Base-by-base conservation (phyloP, 2,329 filamentous ascomycete genomes). In the Drechslerella dactyloides region DNA sequence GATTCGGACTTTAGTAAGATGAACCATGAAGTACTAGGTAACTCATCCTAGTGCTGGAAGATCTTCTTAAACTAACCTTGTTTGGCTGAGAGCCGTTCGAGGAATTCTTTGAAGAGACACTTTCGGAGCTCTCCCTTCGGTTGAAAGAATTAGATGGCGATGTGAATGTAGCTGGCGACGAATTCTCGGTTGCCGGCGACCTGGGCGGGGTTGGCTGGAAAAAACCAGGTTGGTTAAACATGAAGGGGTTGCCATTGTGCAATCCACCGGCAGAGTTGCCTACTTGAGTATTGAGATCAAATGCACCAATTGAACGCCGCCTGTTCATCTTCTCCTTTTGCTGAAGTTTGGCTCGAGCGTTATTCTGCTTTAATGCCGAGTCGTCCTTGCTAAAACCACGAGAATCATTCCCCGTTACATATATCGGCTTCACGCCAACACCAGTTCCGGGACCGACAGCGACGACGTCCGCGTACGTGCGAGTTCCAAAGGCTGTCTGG, bases 401-500 rank as follows among this genome's bases (percentile, higher is more conserved):
- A 51, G 64, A 35, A 51, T 72, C 59, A 58, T 60, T 68, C 3
- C 4, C 27, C 17, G 24, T 35, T 13, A 40, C 69, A 60, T 37
- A 58, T 19, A 73, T 21, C 55, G 60, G 56, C 19, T 74, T 76
- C 60, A 54, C 63, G 68, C 72, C 72, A 72, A 69, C 64, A 74
- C 65, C 69, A 74, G 59, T 17, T 74, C 63, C 10, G 60, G 68
- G 57, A 58, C 73, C 57, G 44, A 66, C 68, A 80, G 70, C 77
- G 77, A 56, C 81, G 78, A 54, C 82, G 81, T 74, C 83, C 83
- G 76, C 87, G 84, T 70, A 87, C 77, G 76, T 87, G 83, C 83
- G 81, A 85, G 84, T 61, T 83, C 83, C 15, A 83, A 83, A 44
- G 21, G 83, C 81, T 21, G 84, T 84, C n/a, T 83, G 81, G 23